Evolutionary conservation across 371 early-diverging fungal genomes (phyloP).

Genomic region (Conidiobolus incongruus): DNA sequence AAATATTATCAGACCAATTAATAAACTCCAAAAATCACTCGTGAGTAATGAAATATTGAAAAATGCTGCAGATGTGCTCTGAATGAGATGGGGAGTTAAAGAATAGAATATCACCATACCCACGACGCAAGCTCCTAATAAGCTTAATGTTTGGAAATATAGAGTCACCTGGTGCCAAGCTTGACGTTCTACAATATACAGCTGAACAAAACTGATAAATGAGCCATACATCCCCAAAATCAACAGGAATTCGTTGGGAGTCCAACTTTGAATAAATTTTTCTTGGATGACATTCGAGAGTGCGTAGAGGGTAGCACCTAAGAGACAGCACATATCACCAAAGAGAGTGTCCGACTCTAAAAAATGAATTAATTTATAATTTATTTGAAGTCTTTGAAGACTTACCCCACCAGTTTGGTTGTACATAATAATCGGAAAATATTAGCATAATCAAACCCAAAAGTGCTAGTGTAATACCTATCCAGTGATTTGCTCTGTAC

Average conservation of each 20-base stretch:
- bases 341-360: constrained; percentile 29
- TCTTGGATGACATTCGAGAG: constrained; percentile 44
- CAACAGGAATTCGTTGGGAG: constrained; percentile 45
- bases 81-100: constrained; percentile 36
- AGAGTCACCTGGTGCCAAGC: no score
- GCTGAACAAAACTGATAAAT: constrained; percentile 39
- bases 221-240: constrained; percentile 44
- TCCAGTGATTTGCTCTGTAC: constrained; percentile 32
- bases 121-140: constrained; percentile 28
- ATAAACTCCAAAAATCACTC: constrained; percentile 47
- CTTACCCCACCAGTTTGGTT: not conserved
- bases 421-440: constrained; percentile 21
- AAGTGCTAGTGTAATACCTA: constrained; percentile 33
- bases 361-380: no score
- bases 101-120: constrained; percentile 43
- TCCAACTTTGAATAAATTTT: constrained; percentile 31
- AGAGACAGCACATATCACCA: constrained; percentile 40
- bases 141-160: no score
- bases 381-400: no score
- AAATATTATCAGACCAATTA: constrained; percentile 24
- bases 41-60: constrained; percentile 55
- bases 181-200: constrained; percentile 35
- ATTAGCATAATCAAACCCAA: constrained; percentile 38
- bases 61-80: constrained; percentile 37
- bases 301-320: constrained; percentile 43